These are phyloP conservation scores for Seiridium unicorne DNA, from an alignment of 2,329 filamentous ascomycete genomes.

Conservation along the genomic window DNA sequence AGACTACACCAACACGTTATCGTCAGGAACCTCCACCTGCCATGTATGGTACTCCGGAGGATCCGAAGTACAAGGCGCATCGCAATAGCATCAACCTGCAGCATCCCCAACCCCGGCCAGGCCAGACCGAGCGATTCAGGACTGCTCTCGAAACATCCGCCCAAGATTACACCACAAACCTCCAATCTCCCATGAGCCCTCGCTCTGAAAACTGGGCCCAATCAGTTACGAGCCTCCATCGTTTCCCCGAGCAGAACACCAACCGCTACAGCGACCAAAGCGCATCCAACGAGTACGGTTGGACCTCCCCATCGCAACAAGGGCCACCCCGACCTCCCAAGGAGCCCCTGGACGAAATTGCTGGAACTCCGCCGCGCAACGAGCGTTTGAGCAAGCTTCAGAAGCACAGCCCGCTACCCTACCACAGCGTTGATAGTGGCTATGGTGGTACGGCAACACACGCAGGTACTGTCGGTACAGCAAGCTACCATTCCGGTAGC, in stretches of 20 bases:
- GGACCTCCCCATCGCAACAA: slow-evolving; percentile 39
- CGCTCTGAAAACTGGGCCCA: slow-evolving; percentile 62
- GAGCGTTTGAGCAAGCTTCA: slow-evolving; percentile 49
- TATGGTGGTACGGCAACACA: slow-evolving; percentile 47
- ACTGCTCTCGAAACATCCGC: slow-evolving; percentile 72
- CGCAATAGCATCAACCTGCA: slow-evolving; percentile 78
- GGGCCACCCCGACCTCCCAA: slow-evolving; percentile 61
- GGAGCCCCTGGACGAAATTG: slow-evolving; percentile 50
- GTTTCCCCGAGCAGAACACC: slow-evolving; percentile 43
- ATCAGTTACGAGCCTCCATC: slow-evolving; percentile 57
- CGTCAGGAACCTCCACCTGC: slow-evolving; percentile 45
- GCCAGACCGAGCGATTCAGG: slow-evolving; percentile 72
- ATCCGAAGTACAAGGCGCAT: slow-evolving; percentile 80
- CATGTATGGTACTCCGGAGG: slow-evolving; percentile 57
- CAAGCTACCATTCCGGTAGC: slow-evolving; percentile 45
- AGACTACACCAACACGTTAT: slow-evolving; percentile 16
- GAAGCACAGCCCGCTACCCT: slow-evolving; percentile 54
- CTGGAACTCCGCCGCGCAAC: slow-evolving; percentile 44
- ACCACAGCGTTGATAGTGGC: slow-evolving; percentile 53
- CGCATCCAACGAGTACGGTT: slow-evolving; percentile 41
- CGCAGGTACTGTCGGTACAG: slow-evolving; percentile 33
- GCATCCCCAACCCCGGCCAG: slow-evolving; percentile 74
- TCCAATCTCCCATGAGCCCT: slow-evolving; percentile 50
- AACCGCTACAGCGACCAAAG: slow-evolving; percentile 50
- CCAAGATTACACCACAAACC: slow-evolving; percentile 56